phyloP scores from a whole-genome alignment of 2,329 filamentous ascomycete genomes.

The Ambrosiella xylebori region DNA sequence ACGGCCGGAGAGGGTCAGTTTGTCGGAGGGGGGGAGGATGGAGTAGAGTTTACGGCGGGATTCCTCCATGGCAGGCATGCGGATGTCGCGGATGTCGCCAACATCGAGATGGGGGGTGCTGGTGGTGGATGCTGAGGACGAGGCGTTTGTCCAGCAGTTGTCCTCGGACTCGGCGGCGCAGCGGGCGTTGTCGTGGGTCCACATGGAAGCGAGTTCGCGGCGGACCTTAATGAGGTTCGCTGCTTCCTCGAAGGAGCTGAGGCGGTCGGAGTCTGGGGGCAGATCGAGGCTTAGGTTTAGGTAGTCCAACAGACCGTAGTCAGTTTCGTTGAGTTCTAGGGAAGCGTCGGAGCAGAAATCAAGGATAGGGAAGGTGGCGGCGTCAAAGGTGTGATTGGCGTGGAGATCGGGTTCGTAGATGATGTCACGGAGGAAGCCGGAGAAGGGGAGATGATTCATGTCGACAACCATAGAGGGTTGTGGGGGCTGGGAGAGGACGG shows the following conservation, averaged over 20 bases:
- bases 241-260: constrained; percentile 29
- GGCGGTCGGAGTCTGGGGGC: neutral
- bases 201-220: constrained; percentile 8
- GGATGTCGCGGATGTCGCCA: neutral
- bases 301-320: constrained; percentile 31
- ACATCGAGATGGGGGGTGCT: constrained; percentile 22
- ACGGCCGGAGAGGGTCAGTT: constrained; percentile 29
- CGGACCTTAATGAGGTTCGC: constrained; percentile 9
- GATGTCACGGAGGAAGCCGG: constrained; percentile 33
- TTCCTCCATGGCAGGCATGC: constrained; percentile 22
- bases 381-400: constrained; percentile 20
- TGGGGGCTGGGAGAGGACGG: neutral
- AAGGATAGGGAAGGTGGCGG: constrained; percentile 27
- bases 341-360: constrained; percentile 33
- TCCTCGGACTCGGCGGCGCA: constrained; percentile 23
- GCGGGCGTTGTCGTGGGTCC: constrained; percentile 5
- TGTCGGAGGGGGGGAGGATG: constrained; percentile 23
- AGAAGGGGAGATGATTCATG: constrained; percentile 24
- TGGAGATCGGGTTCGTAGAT: constrained; percentile 30
- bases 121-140: constrained; percentile 16
- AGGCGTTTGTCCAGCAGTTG: constrained; percentile 23
- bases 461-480: neutral
- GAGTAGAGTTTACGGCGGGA: constrained; percentile 23
- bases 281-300: constrained; percentile 8
- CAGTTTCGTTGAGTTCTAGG: constrained; percentile 33